Percentiles rank a stretch among this genome's conserved stretches.
Conservation (phyloP, 2,329 filamentous ascomycete species). For the Cercospora sesami region DNA sequence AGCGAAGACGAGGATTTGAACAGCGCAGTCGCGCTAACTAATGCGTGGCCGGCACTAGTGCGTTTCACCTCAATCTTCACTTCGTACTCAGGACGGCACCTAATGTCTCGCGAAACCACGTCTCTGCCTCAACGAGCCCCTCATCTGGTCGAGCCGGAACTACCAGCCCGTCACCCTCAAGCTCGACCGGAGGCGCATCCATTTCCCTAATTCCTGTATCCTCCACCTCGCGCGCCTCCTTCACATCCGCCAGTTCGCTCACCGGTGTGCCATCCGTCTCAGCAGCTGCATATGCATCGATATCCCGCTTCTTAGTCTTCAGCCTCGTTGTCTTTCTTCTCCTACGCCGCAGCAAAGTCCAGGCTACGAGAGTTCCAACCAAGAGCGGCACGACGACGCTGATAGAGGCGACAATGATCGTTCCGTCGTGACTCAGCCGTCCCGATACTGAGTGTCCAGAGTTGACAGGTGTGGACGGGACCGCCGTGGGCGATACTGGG, state of each 20-base stretch:
- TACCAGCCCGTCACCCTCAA: background rate
- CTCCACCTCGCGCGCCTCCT: background rate
- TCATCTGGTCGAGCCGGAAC: background rate
- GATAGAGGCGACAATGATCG: too few relatives aligned
- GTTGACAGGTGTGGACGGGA: too few relatives aligned
- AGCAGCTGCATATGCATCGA: too few relatives aligned
- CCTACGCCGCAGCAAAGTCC: too few relatives aligned
- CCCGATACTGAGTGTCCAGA: too few relatives aligned
- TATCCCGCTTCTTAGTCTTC: too few relatives aligned
- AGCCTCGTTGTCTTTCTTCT: too few relatives aligned
- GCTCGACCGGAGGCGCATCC: background rate
- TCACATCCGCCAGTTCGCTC: background rate
- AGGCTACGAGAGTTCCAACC: too few relatives aligned
- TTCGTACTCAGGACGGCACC: background rate
- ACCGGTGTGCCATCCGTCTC: background rate
- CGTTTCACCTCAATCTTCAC: background rate
- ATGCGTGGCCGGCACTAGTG: background rate
- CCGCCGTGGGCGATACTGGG: too few relatives aligned
- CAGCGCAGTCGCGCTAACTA: background rate
- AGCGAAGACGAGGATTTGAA: background rate
- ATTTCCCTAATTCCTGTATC: background rate
- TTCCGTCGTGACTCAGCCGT: too few relatives aligned
- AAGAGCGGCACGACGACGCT: too few relatives aligned
- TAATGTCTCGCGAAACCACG: background rate
- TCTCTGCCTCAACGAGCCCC: background rate